These are phyloP conservation scores for Aurinia saxatilis DNA, from an alignment of 345 rosid genomes.

Conservation along the genomic window DNA sequence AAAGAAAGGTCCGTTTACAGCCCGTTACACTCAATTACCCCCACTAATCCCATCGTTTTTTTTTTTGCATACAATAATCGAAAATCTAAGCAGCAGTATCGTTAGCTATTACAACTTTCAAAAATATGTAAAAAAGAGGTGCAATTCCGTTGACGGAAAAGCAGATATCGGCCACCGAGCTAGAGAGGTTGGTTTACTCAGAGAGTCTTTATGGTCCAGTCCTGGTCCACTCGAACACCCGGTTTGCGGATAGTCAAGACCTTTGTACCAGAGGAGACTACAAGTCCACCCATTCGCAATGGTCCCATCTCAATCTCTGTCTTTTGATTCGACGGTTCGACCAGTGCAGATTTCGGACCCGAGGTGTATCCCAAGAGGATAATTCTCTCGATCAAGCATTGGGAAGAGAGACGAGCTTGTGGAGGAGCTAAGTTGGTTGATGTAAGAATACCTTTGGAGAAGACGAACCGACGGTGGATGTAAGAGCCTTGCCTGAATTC, in stretches of 20 bases:
- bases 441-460: constrained; percentile 60
- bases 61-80: background rate
- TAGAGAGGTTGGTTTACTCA: constrained; percentile 32
- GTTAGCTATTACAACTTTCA: constrained; percentile 20
- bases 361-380: constrained; percentile 54
- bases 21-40: too few species aligned
- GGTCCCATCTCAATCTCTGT: constrained; percentile 64
- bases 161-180: background rate
- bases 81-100: constrained; percentile 5
- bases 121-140: background rate
- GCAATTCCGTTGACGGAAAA: background rate
- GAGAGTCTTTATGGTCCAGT: constrained; percentile 73
- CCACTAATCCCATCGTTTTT: too few species aligned
- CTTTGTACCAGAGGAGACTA: constrained; percentile 30
- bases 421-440: constrained; percentile 43
- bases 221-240: constrained; percentile 59
- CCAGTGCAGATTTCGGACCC: constrained; percentile 45
- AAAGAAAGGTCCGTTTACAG: too few species aligned
- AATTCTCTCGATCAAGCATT: constrained; percentile 67
- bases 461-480: constrained; percentile 73
- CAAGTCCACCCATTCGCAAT: constrained; percentile 36
- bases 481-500: constrained; percentile 60
- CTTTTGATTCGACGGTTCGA: constrained; percentile 63
- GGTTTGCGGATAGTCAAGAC: constrained; percentile 78
- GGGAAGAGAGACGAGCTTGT: constrained; percentile 43